Percentiles rank a stretch among this genome's conserved stretches.
Conservation (phyloP, 1,284 basidiomycete genomes). For the Golubevia pallescens region DNA sequence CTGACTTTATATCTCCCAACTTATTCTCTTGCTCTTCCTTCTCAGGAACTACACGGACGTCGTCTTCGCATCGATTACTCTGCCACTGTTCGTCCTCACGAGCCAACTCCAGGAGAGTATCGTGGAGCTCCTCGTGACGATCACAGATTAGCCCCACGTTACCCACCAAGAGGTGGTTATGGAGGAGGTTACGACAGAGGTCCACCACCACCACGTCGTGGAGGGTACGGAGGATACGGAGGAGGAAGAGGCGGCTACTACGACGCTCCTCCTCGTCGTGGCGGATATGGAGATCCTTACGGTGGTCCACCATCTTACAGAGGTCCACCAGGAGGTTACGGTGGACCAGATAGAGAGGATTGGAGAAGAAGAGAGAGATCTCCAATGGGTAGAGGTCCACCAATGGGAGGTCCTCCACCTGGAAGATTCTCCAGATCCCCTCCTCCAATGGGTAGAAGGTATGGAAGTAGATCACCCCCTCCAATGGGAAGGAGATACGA, state of each 20-base stretch:
- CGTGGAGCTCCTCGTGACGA: constrained; percentile 49
- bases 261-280: constrained; percentile 6
- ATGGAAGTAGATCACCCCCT: too few relatives aligned
- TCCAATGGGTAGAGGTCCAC: too few relatives aligned
- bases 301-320: too few relatives aligned
- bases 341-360: too few relatives aligned
- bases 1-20: background rate
- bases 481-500: too few relatives aligned
- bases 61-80: constrained; percentile 96
- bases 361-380: too few relatives aligned
- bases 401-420: too few relatives aligned
- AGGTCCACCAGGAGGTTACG: too few relatives aligned
- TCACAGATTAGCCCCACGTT: constrained; percentile 20
- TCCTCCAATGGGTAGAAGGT: too few relatives aligned
- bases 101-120: constrained; percentile 96
- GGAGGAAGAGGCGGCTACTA: constrained; percentile 7
- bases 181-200: background rate
- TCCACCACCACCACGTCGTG: constrained; percentile 7
- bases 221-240: constrained; percentile 7
- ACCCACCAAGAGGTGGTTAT: background rate
- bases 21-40: too few relatives aligned
- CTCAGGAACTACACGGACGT: constrained; percentile 92
- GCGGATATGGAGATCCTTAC: background rate
- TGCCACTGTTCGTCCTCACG: constrained; percentile 88
- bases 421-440: too few relatives aligned